Evolutionary conservation across 2,329 filamentous ascomycete genomes (phyloP).

Genomic region (Alternaria brassicicola): DNA sequence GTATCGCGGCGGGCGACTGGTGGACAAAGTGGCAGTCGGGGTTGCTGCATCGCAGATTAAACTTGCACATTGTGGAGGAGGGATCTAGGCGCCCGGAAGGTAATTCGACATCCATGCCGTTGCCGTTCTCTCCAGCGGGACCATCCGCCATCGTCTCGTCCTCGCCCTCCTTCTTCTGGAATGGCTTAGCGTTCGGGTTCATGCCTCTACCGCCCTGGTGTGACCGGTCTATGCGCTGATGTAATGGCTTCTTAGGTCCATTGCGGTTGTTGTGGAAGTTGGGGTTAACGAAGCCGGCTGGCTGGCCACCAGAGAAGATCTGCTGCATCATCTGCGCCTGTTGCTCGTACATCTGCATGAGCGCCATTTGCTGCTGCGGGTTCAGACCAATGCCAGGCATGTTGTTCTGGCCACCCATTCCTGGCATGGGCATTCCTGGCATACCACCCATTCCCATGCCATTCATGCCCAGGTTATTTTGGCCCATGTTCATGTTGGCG

Average conservation of each 20-base stretch:
- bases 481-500: constrained; percentile 38
- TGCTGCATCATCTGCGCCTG: constrained; percentile 67
- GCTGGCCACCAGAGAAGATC: constrained; percentile 48
- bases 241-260: constrained; percentile 64
- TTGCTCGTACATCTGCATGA: constrained; percentile 81
- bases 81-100: constrained; percentile 59
- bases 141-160: constrained; percentile 48
- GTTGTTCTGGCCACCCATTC: constrained; percentile 50
- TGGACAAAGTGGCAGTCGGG: constrained; percentile 91
- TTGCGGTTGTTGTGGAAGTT: constrained; percentile 54
- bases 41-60: constrained; percentile 86
- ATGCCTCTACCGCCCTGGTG: constrained; percentile 50
- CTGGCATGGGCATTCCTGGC: constrained; percentile 40
- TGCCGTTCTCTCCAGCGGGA: constrained; percentile 48
- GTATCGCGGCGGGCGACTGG: constrained; percentile 87
- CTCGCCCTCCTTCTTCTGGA: constrained; percentile 54
- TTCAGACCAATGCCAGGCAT: constrained; percentile 61
- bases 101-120: constrained; percentile 67
- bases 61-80: constrained; percentile 78
- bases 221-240: constrained; percentile 68
- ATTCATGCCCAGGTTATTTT: constrained; percentile 49
- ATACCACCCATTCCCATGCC: constrained; percentile 41
- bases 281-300: constrained; percentile 60
- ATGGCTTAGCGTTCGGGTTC: constrained; percentile 58
- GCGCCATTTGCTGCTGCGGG: constrained; percentile 72